Base-by-base conservation (phyloP, 495 filamentous ascomycete genomes). In the Penicillium pulvis region DNA sequence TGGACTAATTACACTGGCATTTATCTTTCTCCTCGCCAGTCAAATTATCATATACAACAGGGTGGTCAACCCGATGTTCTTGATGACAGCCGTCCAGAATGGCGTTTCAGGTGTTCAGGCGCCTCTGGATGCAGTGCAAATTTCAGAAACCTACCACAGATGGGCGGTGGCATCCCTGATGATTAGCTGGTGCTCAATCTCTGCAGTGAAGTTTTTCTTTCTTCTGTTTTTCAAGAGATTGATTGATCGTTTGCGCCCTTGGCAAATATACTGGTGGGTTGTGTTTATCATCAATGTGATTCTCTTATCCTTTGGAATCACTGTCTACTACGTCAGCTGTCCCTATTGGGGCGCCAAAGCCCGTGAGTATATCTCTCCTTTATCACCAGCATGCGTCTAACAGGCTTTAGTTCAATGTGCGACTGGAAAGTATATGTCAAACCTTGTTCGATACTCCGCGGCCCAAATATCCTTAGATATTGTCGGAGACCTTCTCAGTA, bases 181-280 rank as follows among this genome's bases (percentile, higher is more conserved):
- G 49, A 16, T 52, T 14, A 39, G n/a, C 35, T 52, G 49, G 49
- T 39, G 26, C 4, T 36, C 49, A 8, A 24, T 52, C 9, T 39
- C 6, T 12, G 19, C 49, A 2, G 31, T 52, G 7, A 52, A 52
- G 20, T 52, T 52, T 8, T 39, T 39, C 49, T 52, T 52, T 17
- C 31, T 52, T 1, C 3, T 26, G 3, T 41, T 52, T 19, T 52
- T 52, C 17, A 35, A 30, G 17, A 52, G 17, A 10, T 41, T 52
- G 49, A 31, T 52, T n/a, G 33, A 52, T 41, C 49, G 49, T 7
- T 24, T 52, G 19, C 31, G 11, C 10, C 6, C 11, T 4, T 52
- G 49, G 49, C 26, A 52, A 14, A 52, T 52, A 8, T 39, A 52
- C 10, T 52, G 49, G 49, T 52, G 49, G 49, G 12, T 52, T 14